phyloP scores from a whole-genome alignment of 2,329 filamentous ascomycete species.

The Aschersonia sp. region DNA sequence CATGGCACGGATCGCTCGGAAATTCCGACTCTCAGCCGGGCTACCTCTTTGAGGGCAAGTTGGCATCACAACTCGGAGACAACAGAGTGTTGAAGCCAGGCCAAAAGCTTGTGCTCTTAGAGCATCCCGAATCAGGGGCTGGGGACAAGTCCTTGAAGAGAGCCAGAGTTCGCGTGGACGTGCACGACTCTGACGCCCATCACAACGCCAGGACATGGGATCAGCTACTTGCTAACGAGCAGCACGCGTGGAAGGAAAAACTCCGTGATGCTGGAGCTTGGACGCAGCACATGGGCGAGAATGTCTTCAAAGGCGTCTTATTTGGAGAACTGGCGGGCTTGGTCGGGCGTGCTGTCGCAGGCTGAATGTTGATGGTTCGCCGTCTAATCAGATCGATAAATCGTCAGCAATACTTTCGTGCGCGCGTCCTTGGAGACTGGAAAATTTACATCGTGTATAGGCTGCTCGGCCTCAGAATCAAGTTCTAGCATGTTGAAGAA shows the following conservation, averaged over 20 bases:
- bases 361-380: constrained; percentile 8
- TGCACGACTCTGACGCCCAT: constrained; percentile 32
- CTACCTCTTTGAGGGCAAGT: constrained; percentile 14
- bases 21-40: constrained; percentile 11
- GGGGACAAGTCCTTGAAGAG: constrained; percentile 6
- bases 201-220: constrained; percentile 53
- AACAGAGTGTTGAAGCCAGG: constrained; percentile 17
- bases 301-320: constrained; percentile 60
- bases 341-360: constrained; percentile 37
- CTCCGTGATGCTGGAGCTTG: constrained; percentile 61
- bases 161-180: constrained; percentile 22
- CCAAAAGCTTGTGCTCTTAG: constrained; percentile 23
- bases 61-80: constrained; percentile 22
- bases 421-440: too few relatives aligned
- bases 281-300: constrained; percentile 66
- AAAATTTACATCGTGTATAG: too few relatives aligned
- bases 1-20: constrained; percentile 20
- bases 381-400: too few relatives aligned
- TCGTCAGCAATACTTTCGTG: too few relatives aligned
- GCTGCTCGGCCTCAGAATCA: too few relatives aligned
- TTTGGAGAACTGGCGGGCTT: constrained; percentile 58
- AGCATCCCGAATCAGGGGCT: constrained; percentile 4
- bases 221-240: constrained; percentile 48
- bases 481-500: too few relatives aligned
- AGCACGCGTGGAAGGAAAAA: constrained; percentile 53